Evolutionary conservation across 345 rosid species (phyloP).

Genomic region (Hibiscus tridactylites): DNA sequence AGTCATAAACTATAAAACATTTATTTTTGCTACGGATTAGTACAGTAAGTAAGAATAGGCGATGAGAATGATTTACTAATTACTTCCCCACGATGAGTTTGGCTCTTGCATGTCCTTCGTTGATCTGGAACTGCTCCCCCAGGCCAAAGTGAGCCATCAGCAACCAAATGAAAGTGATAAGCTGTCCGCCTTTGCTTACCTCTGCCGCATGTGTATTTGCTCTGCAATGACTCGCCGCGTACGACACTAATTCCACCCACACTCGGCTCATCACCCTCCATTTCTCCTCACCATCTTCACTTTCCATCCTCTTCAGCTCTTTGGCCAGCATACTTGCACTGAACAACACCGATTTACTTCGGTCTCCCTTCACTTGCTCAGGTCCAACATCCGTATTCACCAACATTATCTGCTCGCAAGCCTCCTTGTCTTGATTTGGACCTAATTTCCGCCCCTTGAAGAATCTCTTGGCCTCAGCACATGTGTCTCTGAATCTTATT

Average conservation of each 20-base stretch:
- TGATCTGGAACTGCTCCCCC: conserved; percentile 39
- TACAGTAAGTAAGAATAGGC: too few relatives aligned
- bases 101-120: conserved; percentile 40
- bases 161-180: conserved; percentile 52
- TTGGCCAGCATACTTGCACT: conserved; percentile 51
- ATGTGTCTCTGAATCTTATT: conserved; percentile 39
- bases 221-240: conserved; percentile 51
- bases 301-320: conserved; percentile 19
- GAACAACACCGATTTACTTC: conserved; percentile 50
- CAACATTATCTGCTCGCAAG: conserved; percentile 8
- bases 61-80: too few relatives aligned
- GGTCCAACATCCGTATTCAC: conserved; percentile 30
- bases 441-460: conserved; percentile 11
- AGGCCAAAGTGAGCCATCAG: conserved; percentile 67
- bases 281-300: conserved; percentile 1
- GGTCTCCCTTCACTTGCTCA: conserved; percentile 35
- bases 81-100: conserved; percentile 37
- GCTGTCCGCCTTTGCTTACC: conserved; percentile 55
- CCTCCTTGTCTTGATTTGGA: background rate
- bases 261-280: conserved; percentile 47
- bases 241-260: conserved; percentile 55
- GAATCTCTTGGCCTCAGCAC: conserved; percentile 33
- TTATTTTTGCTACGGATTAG: too few relatives aligned
- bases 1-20: too few relatives aligned
- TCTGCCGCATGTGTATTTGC: conserved; percentile 45